phyloP scores from a whole-genome alignment of 139 green algal species.

The Desmodesmus armatus region DNA sequence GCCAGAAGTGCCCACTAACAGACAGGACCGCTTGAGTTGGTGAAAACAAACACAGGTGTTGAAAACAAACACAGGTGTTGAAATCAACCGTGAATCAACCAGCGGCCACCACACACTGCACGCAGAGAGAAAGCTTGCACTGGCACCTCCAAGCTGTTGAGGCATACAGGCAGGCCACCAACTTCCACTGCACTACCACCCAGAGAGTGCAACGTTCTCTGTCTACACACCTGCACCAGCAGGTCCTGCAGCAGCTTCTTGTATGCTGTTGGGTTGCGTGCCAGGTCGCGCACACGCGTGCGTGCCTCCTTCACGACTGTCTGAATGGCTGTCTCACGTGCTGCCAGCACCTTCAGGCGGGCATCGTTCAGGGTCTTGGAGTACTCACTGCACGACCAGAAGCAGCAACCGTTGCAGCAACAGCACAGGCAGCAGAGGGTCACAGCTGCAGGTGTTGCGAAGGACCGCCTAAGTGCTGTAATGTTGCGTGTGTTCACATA shows the following conservation, averaged over 20 bases:
- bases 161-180: too few species aligned
- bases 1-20: too few species aligned
- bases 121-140: too few species aligned
- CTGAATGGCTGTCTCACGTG: conserved; percentile 88
- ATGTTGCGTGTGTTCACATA: background rate
- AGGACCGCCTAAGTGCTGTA: background rate
- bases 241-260: conserved; percentile 87
- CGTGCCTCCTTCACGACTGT: conserved; percentile 66
- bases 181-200: too few species aligned
- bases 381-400: conserved; percentile 79
- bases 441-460: background rate
- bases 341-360: conserved; percentile 93
- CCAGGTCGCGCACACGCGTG: conserved; percentile 67
- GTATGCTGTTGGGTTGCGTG: conserved; percentile 81
- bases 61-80: too few species aligned
- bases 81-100: too few species aligned
- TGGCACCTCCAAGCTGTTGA: too few species aligned
- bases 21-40: too few species aligned
- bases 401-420: background rate
- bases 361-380: conserved; percentile 97
- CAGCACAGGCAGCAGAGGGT: background rate
- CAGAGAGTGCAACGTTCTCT: too few species aligned
- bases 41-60: too few species aligned
- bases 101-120: too few species aligned
- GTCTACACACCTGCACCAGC: conserved; percentile 83